Evolutionary conservation across 805 yeast species (phyloP).

Genomic region (Metschnikowia gruessii): DNA sequence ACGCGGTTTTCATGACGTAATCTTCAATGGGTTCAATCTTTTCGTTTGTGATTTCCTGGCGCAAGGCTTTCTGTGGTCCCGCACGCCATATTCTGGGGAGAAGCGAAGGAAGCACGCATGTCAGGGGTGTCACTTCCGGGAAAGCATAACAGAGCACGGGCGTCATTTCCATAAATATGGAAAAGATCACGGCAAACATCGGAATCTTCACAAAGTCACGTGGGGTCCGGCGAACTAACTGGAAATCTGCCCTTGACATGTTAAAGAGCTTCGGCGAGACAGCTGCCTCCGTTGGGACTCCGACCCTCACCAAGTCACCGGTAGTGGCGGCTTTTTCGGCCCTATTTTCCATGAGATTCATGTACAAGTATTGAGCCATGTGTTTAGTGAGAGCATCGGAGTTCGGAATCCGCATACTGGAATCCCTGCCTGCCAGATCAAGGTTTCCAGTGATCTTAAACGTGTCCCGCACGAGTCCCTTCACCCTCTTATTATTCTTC

Average conservation of each 20-base stretch:
- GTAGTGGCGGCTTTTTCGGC: constrained; percentile 20
- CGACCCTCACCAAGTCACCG: constrained; percentile 22
- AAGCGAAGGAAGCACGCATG: constrained; percentile 52
- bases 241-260: constrained; percentile 49
- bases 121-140: constrained; percentile 57
- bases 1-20: constrained; percentile 45
- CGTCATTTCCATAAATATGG: constrained; percentile 53
- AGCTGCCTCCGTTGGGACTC: constrained; percentile 4
- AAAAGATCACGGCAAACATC: constrained; percentile 44
- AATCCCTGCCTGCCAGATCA: constrained; percentile 24
- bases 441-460: constrained; percentile 22
- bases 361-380: constrained; percentile 35
- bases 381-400: constrained; percentile 36
- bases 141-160: constrained; percentile 50
- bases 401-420: constrained; percentile 29
- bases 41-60: not conserved
- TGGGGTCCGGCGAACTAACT: constrained; percentile 48
- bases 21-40: constrained; percentile 16
- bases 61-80: constrained; percentile 6
- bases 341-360: constrained; percentile 36
- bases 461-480: constrained; percentile 18
- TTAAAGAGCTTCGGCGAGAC: constrained; percentile 27
- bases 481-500: constrained; percentile 33
- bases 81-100: constrained; percentile 36
- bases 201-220: constrained; percentile 53